phyloP scores from a whole-genome alignment of 352 stramenopile genomes.

The Phytophthora ramorum region DNA sequence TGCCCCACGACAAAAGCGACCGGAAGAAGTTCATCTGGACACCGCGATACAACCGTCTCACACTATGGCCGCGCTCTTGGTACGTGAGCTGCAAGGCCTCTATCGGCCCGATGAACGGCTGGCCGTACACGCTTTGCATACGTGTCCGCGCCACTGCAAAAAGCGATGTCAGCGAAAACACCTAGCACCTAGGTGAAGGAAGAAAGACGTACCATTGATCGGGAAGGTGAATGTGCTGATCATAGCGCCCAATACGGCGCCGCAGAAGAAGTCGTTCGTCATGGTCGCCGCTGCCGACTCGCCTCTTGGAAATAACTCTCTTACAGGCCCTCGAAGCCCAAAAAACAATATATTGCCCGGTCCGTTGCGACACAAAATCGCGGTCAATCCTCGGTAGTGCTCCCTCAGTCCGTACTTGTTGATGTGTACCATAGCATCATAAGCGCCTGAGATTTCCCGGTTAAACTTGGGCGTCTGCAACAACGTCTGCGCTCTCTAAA shows the following conservation, averaged over 20 bases:
- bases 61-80: conserved; percentile 65
- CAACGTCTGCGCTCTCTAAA: conserved; percentile 82
- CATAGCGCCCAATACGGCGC: conserved; percentile 79
- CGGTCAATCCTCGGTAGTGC: conserved; percentile 82
- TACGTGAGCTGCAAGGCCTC: conserved; percentile 78
- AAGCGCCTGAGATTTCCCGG: conserved; percentile 72
- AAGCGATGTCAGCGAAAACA: neutral
- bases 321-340: conserved; percentile 77
- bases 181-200: neutral
- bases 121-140: conserved; percentile 85
- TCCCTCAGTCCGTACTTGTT: conserved; percentile 82
- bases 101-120: conserved; percentile 61
- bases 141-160: conserved; percentile 72
- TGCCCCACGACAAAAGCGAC: conserved; percentile 89
- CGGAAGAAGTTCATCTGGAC: conserved; percentile 91
- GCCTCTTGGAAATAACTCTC: conserved; percentile 62
- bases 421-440: conserved; percentile 80
- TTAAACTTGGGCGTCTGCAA: conserved; percentile 91
- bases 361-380: conserved; percentile 87
- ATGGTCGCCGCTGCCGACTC: conserved; percentile 54
- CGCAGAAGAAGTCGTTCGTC: conserved; percentile 86
- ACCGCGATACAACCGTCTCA: conserved; percentile 80
- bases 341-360: conserved; percentile 90
- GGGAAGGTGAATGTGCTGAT: conserved; percentile 89
- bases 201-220: conserved; percentile 68